These are phyloP conservation scores for Lobosporangium transversale DNA, from an alignment of 192 early-diverging fungal genomes.

Conservation along the genomic window DNA sequence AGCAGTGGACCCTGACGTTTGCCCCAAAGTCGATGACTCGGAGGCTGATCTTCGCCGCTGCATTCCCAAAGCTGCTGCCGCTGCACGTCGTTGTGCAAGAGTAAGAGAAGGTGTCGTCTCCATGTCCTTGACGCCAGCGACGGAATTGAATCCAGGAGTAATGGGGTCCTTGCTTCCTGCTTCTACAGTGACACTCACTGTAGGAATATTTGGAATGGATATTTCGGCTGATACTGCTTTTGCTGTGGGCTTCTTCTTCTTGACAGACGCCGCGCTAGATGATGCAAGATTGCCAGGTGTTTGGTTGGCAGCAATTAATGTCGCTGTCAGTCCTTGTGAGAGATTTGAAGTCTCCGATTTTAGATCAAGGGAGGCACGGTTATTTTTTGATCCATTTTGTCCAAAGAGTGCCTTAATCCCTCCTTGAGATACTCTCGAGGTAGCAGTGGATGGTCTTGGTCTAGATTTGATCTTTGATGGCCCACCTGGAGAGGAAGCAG, in stretches of 20 bases:
- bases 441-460: slow-evolving; percentile 31
- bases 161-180: not conserved
- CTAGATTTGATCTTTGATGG: slow-evolving; percentile 41
- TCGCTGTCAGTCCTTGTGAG: slow-evolving; percentile 18
- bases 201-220: slow-evolving; percentile 5
- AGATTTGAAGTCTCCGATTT: slow-evolving; percentile 20
- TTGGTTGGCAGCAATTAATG: slow-evolving; percentile 21
- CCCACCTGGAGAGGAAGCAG: slow-evolving; percentile 37
- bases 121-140: not conserved
- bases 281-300: not conserved
- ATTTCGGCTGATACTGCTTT: slow-evolving; percentile 40
- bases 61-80: slow-evolving; percentile 29
- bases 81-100: slow-evolving; percentile 39
- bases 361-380: slow-evolving; percentile 31
- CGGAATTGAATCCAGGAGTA: not conserved
- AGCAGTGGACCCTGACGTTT: not conserved
- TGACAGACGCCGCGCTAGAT: slow-evolving; percentile 14
- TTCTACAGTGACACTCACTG: slow-evolving; percentile 1
- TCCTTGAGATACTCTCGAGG: slow-evolving; percentile 34
- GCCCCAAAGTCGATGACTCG: slow-evolving; percentile 19
- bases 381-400: slow-evolving; percentile 20
- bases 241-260: slow-evolving; percentile 31
- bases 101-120: slow-evolving; percentile 11
- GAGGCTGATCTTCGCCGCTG: slow-evolving; percentile 45
- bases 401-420: slow-evolving; percentile 52